Evolutionary conservation across 306 rosid genomes (phyloP), one percentile per base, ranked within the genome.

Genomic region (Albizia julibrissin): DNA sequence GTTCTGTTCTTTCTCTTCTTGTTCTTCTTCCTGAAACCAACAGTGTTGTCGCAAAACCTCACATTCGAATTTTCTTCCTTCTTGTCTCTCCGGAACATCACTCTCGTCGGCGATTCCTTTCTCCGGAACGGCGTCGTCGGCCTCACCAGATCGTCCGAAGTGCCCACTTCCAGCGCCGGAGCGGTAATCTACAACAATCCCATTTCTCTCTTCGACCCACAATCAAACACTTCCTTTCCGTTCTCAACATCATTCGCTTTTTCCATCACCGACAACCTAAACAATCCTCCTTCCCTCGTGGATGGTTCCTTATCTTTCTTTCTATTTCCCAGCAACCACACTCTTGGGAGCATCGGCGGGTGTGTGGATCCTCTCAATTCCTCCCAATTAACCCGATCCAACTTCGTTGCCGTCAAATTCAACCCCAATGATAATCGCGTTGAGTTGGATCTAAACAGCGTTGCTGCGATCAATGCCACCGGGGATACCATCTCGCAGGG

Each of bases 81-180:
- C 89, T 81, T 83, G 0, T 33, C 71, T 3, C 86, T 92, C 81
- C 87, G 98, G 43, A 93, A 95, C 91, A 88, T 95, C 69, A 91
- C 96, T 29, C 92, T 95, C 77, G 88, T 93, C 22, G 98, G 97
- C 46, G 97, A 92, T 76, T 93, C 99, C 26, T 88, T 88, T 62
- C 92, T 95, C 90, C 87, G 88, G 16, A 75, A 87, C 33, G 97
- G 98, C 43, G 47, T 87, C 2, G 62, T 95, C 4, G 97, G 98
- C 18, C 95, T 93, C 84, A 93, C 99, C 14, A 75, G 84, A 33
- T 85, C 92, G 79, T 81, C 88, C 82, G 79, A 86, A 24, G 93
- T 93, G 22, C 98, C 99, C 0, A 82, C 92, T 31, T 86, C 98
- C 2, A 84, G 90, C 83, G 86, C 91, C 65, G 98, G 99, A 34